A percentile compares a stretch with the other conserved stretches of the same genome.
phyloP scores from a whole-genome alignment of 352 stramenopile genomes.

The Globisporangium parvum region DNA sequence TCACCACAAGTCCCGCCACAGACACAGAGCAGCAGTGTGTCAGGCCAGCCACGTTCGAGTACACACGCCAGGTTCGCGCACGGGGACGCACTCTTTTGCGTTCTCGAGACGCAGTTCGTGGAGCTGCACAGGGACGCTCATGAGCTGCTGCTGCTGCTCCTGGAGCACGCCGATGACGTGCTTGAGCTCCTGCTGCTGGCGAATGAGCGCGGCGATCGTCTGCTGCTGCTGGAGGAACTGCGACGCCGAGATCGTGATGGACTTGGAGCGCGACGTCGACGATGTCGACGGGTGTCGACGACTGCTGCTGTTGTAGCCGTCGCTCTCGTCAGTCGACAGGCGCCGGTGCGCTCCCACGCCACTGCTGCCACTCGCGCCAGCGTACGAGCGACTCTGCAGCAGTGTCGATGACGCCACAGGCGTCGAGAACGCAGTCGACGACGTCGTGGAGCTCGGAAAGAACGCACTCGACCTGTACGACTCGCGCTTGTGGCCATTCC shows the following conservation, averaged over 20 bases:
- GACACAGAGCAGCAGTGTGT: background rate
- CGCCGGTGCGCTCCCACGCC: background rate
- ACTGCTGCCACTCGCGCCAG: background rate
- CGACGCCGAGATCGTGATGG: constrained; percentile 58
- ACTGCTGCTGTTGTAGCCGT: background rate
- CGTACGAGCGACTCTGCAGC: background rate
- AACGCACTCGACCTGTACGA: background rate
- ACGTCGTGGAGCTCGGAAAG: constrained; percentile 1
- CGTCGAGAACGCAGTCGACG: constrained; percentile 6
- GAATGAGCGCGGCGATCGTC: constrained; percentile 75
- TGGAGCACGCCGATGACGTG: constrained; percentile 70
- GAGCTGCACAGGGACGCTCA: constrained; percentile 60
- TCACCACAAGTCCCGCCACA: constrained; percentile 7
- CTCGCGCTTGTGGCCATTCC: too few species aligned
- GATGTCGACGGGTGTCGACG: background rate
- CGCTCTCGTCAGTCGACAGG: background rate
- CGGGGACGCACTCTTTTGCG: constrained; percentile 30
- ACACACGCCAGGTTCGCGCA: background rate
- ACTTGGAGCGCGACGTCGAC: constrained; percentile 29
- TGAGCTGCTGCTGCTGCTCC: constrained; percentile 73
- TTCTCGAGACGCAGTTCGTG: constrained; percentile 56
- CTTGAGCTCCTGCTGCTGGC: constrained; percentile 81
- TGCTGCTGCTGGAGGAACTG: constrained; percentile 80
- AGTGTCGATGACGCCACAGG: background rate
- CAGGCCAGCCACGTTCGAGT: background rate